Percentiles rank a stretch among this genome's conserved stretches.
These are phyloP conservation scores for Citrullus colocynthis DNA, from an alignment of 306 rosid genomes.

Conservation along the genomic window DNA sequence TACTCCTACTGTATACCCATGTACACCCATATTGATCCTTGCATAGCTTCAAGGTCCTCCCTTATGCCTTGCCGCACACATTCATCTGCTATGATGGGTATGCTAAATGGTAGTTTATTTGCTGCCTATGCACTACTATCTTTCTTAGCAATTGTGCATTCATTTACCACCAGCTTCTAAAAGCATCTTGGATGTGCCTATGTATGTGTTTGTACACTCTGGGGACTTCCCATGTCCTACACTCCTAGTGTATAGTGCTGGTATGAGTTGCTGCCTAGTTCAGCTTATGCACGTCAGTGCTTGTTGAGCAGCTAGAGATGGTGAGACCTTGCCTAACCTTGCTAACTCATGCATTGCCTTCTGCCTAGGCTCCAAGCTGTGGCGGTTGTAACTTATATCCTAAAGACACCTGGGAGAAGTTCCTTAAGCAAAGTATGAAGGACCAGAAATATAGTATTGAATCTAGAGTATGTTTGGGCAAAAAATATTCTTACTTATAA, in stretches of 20 bases:
- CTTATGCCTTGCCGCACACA: background rate
- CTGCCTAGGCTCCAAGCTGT: background rate
- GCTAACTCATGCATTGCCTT: background rate
- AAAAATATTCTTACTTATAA: no score
- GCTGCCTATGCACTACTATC: background rate
- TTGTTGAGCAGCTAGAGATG: background rate
- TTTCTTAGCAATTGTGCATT: background rate
- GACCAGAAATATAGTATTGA: background rate
- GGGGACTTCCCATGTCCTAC: background rate
- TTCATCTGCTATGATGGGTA: background rate
- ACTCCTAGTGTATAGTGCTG: background rate
- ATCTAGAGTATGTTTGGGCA: background rate
- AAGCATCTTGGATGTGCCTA: background rate
- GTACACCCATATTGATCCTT: background rate
- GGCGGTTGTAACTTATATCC: background rate
- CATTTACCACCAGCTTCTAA: background rate
- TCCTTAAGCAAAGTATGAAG: background rate
- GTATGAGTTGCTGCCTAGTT: background rate
- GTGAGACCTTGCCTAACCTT: background rate
- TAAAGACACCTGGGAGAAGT: background rate
- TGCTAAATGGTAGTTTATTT: background rate
- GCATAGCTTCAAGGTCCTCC: background rate
- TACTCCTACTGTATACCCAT: background rate
- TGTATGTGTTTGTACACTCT: background rate
- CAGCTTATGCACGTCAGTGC: background rate